A percentile compares a stretch with the other conserved stretches of the same genome.
These are phyloP conservation scores for Trypanosoma boissoni DNA, from an alignment of 208 protist genomes.

Conservation along the genomic window DNA sequence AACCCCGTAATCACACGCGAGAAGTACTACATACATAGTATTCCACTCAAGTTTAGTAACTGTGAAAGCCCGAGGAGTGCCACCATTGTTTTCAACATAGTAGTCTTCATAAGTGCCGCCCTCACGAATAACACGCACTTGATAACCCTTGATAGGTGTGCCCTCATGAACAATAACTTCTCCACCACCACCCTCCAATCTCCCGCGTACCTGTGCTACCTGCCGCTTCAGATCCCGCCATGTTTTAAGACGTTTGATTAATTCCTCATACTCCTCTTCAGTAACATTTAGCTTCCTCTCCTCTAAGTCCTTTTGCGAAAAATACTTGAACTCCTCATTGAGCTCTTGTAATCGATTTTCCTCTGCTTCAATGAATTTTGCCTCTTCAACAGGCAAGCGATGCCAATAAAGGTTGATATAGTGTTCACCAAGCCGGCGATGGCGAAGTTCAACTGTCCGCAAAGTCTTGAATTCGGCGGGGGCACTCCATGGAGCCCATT, in stretches of 20 bases:
- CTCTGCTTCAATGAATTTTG: constrained; percentile 26
- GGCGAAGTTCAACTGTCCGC: constrained; percentile 58
- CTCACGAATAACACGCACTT: constrained; percentile 77
- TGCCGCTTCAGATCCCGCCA: constrained; percentile 40
- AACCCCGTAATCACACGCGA: constrained; percentile 80
- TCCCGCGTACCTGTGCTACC: constrained; percentile 22
- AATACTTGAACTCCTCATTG: constrained; percentile 54
- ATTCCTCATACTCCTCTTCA: constrained; percentile 42
- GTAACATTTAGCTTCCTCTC: constrained; percentile 35
- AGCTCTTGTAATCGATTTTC: constrained; percentile 46
- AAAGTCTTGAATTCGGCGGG: constrained; percentile 51
- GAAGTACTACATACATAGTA: constrained; percentile 78
- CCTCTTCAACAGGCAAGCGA: constrained; percentile 32
- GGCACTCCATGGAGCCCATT: constrained; percentile 86
- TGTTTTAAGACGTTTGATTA: constrained; percentile 39
- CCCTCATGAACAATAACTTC: constrained; percentile 41
- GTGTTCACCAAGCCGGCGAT: constrained; percentile 87
- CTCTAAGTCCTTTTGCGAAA: constrained; percentile 63
- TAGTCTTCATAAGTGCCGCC: constrained; percentile 49
- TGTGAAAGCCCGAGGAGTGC: constrained; percentile 39
- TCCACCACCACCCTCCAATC: constrained; percentile 50
- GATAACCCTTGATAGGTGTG: constrained; percentile 67
- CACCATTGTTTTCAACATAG: constrained; percentile 24
- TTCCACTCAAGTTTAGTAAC: constrained; percentile 74
- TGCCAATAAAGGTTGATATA: constrained; percentile 92